Evolutionary conservation across 1,139 yeast species (phyloP), one percentile per base, ranked within the genome.

Genomic region (Lodderomyces pseudojiufengensis): DNA sequence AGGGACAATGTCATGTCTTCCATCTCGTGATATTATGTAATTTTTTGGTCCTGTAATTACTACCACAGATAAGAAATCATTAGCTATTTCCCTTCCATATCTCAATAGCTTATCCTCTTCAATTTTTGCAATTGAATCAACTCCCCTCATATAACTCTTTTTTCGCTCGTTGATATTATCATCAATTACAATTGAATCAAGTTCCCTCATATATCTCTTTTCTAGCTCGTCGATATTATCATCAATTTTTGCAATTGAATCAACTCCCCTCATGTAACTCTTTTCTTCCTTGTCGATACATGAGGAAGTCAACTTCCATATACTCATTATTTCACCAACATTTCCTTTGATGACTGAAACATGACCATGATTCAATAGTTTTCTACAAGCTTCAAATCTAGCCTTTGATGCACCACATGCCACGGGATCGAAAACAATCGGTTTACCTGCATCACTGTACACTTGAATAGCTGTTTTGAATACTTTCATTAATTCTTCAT

Each of bases 361-460:
- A 32, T 76, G 76, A 1, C 88, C 90, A 3, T 62, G 51, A 32
- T 79, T 70, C 27, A 88, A 57, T 9, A 87, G 49, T 1, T 55
- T 52, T 24, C 65, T 57, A 36, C 80, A 72, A 21, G 78, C 65
- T 3, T 58, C 53, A 25, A 67, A 61, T 41, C 97, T 65, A 8
- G 78, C 73, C 2, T 51, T 44, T 0, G 95, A 73, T 0, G 96
- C 96, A 21, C 95, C 95, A 29, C 83, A 87, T 1, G 92, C 97
- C 10, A 90, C 97, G 0, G 97, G 97, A 53, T 90, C 97, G 48
- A 84, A 80, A 0, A 88, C 76, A 27, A 87, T 72, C 5, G 85
- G 90, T 37, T 71, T 69, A 7, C 77, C 75, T 12, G 60, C 51
- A 18, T 55, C 55, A 51, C 83, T 84, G 54, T 88, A 87, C 1